Conservation (phyloP, 2,329 filamentous ascomycete genomes). For the Ceratocystis ficicola region DNA sequence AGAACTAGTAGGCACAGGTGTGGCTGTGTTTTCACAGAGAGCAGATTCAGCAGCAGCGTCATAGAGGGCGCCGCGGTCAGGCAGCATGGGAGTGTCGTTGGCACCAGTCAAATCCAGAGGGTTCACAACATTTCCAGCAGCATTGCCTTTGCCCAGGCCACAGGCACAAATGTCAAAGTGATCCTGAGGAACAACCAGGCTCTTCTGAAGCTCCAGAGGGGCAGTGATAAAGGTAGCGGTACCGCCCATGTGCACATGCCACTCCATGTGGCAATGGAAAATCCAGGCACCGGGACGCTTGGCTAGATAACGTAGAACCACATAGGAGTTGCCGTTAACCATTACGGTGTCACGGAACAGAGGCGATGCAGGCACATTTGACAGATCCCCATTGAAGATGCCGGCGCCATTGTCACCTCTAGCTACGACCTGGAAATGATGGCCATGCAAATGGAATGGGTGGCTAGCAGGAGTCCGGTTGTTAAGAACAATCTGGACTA, state of each 20-base stretch:
- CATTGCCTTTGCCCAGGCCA: conserved; percentile 41
- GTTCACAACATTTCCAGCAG: conserved; percentile 45
- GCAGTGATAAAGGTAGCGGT: conserved; percentile 32
- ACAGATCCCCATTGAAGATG: conserved; percentile 28
- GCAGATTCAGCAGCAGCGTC: conserved; percentile 7
- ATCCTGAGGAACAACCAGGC: conserved; percentile 34
- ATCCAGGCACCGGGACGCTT: conserved; percentile 38
- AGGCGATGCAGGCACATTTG: conserved; percentile 28
- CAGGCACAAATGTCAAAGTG: conserved; percentile 34
- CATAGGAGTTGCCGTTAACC: conserved; percentile 37
- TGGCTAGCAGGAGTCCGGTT: conserved; percentile 40
- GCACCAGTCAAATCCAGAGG: conserved; percentile 37
- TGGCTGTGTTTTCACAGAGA: not conserved
- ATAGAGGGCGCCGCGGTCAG: conserved; percentile 20
- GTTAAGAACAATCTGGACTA: conserved; percentile 40
- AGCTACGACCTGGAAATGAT: conserved; percentile 43
- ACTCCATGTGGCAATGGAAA: conserved; percentile 44
- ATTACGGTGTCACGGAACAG: conserved; percentile 41
- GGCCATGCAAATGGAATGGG: conserved; percentile 44
- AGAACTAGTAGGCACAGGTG: not conserved
- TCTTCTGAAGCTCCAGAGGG: conserved; percentile 37
- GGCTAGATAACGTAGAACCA: conserved; percentile 36
- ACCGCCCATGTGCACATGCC: conserved; percentile 41
- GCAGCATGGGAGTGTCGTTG: conserved; percentile 15
- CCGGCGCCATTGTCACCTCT: conserved; percentile 24